phyloP scores from a whole-genome alignment of 371 early-diverging fungal genomes.

The Mucor lusitanicus region DNA sequence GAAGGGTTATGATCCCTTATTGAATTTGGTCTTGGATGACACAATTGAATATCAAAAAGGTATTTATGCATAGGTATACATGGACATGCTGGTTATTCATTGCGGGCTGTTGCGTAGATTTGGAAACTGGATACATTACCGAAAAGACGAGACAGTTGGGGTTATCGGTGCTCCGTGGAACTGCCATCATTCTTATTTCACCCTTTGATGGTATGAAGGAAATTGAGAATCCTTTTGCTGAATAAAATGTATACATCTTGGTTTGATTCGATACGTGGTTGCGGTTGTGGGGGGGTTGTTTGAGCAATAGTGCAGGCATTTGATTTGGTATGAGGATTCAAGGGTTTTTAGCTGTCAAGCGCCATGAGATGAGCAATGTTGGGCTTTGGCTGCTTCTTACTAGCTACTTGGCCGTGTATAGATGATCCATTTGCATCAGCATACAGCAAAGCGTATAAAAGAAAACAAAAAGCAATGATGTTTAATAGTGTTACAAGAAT shows the following conservation, averaged over 20 bases:
- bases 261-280: not conserved
- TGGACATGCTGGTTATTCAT: not conserved
- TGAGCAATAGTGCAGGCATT: no score
- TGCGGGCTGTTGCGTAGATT: not conserved
- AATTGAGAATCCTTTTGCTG: slow-evolving; percentile 87
- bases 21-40: slow-evolving; percentile 94
- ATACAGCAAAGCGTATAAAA: not conserved
- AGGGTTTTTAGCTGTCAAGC: no score
- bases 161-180: slow-evolving; percentile 89
- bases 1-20: slow-evolving; percentile 91
- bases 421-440: no score
- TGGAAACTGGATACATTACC: slow-evolving; percentile 2
- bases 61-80: slow-evolving; percentile 43
- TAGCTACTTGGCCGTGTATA: no score
- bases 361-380: no score
- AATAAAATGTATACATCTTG: slow-evolving; percentile 12
- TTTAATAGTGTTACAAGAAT: not conserved
- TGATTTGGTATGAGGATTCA: no score
- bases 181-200: slow-evolving; percentile 86
- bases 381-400: no score
- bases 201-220: slow-evolving; percentile 91
- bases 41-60: slow-evolving; percentile 81
- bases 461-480: not conserved
- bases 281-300: not conserved
- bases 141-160: slow-evolving; percentile 57